Evolutionary conservation across 164 flowering plant genomes (phyloP).

Genomic region (Aristolochia fimbriata): DNA sequence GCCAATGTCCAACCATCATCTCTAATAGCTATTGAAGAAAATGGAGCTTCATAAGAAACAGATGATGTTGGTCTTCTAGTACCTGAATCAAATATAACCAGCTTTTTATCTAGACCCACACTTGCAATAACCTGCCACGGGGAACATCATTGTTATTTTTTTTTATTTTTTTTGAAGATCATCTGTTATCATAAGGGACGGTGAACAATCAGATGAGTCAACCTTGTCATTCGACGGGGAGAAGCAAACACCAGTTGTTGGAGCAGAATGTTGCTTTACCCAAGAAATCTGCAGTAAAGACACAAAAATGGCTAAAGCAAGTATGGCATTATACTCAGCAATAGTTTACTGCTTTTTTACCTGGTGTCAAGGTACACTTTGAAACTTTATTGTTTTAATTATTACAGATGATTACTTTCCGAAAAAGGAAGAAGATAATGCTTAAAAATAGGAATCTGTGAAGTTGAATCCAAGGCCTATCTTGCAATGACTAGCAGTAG

Average conservation of each 20-base stretch:
- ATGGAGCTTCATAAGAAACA: constrained; percentile 79
- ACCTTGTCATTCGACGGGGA: constrained; percentile 98
- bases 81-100: constrained; percentile 76
- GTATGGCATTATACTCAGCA: not conserved
- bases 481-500: no score
- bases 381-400: no score
- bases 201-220: not conserved
- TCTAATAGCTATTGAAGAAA: constrained; percentile 84
- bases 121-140: constrained; percentile 57
- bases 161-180: not conserved
- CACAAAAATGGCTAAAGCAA: not conserved
- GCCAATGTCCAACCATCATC: constrained; percentile 90
- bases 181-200: not conserved
- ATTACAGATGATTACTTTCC: no score
- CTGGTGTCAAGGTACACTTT: no score
- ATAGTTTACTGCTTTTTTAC: no score
- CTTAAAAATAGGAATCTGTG: no score
- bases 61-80: constrained; percentile 53
- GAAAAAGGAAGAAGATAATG: no score
- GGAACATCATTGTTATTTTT: not conserved
- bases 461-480: no score
- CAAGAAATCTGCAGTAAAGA: constrained; percentile 56
- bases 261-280: constrained; percentile 97
- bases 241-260: constrained; percentile 86
- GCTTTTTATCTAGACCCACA: constrained; percentile 86